Conservation (phyloP, 202 grass and related monocot species). For the Eragrostis tef region DNA sequence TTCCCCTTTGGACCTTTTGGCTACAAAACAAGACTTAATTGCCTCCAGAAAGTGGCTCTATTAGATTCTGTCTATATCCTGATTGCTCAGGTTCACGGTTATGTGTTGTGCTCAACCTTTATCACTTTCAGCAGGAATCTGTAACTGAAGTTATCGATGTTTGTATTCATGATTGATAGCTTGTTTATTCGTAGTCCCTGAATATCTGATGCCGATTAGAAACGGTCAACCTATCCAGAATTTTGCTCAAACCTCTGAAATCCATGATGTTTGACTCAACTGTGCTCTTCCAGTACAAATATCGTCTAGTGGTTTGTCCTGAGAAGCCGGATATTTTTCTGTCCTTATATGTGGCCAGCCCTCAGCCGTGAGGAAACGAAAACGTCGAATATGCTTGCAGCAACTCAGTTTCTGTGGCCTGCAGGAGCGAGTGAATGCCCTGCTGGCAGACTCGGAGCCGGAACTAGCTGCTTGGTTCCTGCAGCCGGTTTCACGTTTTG, state of each 20-base stretch:
- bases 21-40: neutral
- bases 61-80: too few relatives aligned
- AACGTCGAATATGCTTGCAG: slow-evolving; percentile 23
- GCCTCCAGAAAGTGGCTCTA: too few relatives aligned
- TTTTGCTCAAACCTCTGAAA: neutral
- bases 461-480: neutral
- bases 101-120: neutral
- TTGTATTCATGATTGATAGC: neutral
- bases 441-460: neutral
- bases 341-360: neutral
- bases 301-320: neutral
- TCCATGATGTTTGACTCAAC: neutral
- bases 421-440: slow-evolving; percentile 14
- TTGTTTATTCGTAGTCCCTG: too few relatives aligned
- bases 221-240: neutral
- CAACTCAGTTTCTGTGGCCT: slow-evolving; percentile 8
- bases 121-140: neutral
- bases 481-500: neutral
- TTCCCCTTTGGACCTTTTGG: neutral
- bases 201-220: neutral
- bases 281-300: neutral
- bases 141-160: neutral
- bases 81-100: neutral
- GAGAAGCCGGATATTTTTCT: neutral
- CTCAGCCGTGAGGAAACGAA: slow-evolving; percentile 9